Evolutionary conservation across 805 yeast species (phyloP), one percentile per base, ranked within the genome.

Genomic region (Tetrapisispora pingtungensis): DNA sequence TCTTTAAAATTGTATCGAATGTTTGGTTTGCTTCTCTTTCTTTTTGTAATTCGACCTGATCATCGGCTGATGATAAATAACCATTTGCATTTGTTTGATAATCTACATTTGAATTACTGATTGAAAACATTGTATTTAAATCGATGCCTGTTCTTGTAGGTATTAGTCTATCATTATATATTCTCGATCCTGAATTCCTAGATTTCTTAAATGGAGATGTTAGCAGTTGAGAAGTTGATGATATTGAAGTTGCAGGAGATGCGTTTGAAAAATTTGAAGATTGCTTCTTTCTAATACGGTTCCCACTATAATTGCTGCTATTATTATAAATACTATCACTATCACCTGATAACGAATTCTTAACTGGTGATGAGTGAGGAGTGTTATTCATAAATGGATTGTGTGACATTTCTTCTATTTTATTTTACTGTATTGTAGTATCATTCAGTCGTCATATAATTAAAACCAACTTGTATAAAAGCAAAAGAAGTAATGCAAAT

Each of bases 101-200:
- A 18, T 37, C 33, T 27, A 37, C 19, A 28, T 37, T 50, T 4
- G 50, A 40, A 20, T 48, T 61, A 28, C 52, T 58, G n/a, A 62
- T 49, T 17, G 59, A 73, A 60, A 79, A 82, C 7, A 96, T 96
- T 0, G 96, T 87, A 56, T 86, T 93, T 14, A 90, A 67, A 55
- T 87, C 94, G 22, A 87, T 75, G 0, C 95, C 96, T 1, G 85
- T 80, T 40, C 98, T 67, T 48, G 77, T 79, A 5, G 98, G 98
- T 24, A 93, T 85, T 61, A 79, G 87, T 45, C 97, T 69, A 62
- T 89, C 98, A 49, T 84, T 80, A 64, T 83, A 84, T 0, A 77
- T 69, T 6, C 50, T 48, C 3, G 62, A 44, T 4, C 64, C 51
- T 3, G 65, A 47, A 1, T 65, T 57, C 34, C 69, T 49, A 5